Conservation (phyloP, 768 basidiomycete genomes). For the Amanita inopinata region DNA sequence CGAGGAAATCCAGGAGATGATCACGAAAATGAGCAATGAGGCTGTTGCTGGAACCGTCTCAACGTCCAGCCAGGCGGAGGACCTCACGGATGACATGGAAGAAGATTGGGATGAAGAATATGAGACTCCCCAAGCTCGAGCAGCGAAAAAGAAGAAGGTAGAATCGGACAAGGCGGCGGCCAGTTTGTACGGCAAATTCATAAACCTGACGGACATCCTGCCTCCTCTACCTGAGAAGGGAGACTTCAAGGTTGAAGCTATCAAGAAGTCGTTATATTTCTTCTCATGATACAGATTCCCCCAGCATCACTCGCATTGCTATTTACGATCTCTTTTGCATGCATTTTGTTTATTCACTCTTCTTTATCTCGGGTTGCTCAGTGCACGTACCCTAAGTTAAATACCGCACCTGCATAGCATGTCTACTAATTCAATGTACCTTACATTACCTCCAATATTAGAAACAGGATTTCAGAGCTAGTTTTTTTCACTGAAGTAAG, state of each 20-base stretch:
- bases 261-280: slow-evolving; percentile 83
- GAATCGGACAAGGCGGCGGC: slow-evolving; percentile 17
- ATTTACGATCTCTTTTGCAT: background rate
- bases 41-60: slow-evolving; percentile 5
- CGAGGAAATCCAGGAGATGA: slow-evolving; percentile 12
- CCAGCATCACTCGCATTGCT: background rate
- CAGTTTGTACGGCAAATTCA: slow-evolving; percentile 47
- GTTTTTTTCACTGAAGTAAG: no score
- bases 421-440: slow-evolving; percentile 3
- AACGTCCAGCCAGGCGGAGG: slow-evolving; percentile 16
- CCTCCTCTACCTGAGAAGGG: slow-evolving; percentile 83
- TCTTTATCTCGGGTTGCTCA: background rate
- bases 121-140: slow-evolving; percentile 7
- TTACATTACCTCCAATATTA: background rate
- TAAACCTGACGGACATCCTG: slow-evolving; percentile 63
- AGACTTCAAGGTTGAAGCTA: slow-evolving; percentile 71
- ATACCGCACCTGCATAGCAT: background rate
- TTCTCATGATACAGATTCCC: slow-evolving; percentile 53
- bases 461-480: background rate
- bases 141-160: slow-evolving; percentile 14
- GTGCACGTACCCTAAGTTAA: background rate
- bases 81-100: slow-evolving; percentile 12
- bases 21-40: slow-evolving; percentile 11
- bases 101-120: slow-evolving; percentile 8
- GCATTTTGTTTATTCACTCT: background rate